phyloP scores from a whole-genome alignment of 2,329 filamentous ascomycete species.

The Pseudocercospora eumusae region DNA sequence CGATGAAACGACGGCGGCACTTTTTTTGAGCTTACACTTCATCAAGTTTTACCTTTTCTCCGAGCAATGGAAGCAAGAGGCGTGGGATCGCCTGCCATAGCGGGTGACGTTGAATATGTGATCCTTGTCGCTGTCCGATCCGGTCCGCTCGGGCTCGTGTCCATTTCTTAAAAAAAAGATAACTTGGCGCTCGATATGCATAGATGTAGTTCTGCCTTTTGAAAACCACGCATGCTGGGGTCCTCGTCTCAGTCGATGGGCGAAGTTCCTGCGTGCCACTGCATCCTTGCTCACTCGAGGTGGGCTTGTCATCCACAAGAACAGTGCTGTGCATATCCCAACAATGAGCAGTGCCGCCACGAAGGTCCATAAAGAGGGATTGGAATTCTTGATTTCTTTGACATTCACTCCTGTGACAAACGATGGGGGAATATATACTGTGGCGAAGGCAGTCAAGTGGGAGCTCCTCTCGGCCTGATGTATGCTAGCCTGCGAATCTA shows the following conservation, averaged over 20 bases:
- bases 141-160: background rate
- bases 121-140: conserved; percentile 1
- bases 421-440: conserved; percentile 30
- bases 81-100: background rate
- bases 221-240: background rate
- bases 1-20: background rate
- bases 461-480: conserved; percentile 22
- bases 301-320: background rate
- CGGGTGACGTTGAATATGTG: background rate
- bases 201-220: background rate
- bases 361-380: background rate
- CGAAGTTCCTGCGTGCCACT: background rate
- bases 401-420: conserved; percentile 32
- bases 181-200: background rate
- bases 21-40: background rate
- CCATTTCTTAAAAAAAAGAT: background rate
- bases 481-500: conserved; percentile 26
- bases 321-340: background rate
- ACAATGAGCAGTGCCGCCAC: background rate
- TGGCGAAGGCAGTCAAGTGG: conserved; percentile 28
- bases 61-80: background rate
- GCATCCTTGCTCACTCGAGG: background rate
- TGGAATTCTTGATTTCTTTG: conserved; percentile 28
- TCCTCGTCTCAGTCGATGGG: background rate
- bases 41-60: background rate